Percentiles rank a stretch among this genome's conserved stretches.
These are phyloP conservation scores for Apiospora hydei DNA, from an alignment of 2,329 filamentous ascomycete species.

Conservation along the genomic window DNA sequence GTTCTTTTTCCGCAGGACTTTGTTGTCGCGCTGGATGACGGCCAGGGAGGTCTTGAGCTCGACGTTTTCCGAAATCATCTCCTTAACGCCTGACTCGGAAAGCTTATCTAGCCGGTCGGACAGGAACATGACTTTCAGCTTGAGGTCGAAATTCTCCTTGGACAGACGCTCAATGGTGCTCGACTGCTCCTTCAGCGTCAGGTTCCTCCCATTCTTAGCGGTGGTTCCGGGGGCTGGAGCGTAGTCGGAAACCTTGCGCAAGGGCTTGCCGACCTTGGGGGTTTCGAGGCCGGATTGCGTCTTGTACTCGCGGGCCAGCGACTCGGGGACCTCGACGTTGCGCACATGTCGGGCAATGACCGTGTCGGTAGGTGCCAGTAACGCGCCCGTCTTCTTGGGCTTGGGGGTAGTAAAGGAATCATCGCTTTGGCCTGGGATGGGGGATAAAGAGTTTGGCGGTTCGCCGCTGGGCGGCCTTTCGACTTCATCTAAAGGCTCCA, in stretches of 20 bases:
- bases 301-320: slow-evolving; percentile 84
- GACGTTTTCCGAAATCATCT: slow-evolving; percentile 97
- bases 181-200: slow-evolving; percentile 97
- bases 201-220: slow-evolving; percentile 67
- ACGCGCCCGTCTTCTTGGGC: slow-evolving; percentile 59
- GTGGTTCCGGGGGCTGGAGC: slow-evolving; percentile 61
- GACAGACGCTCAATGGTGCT: slow-evolving; percentile 95
- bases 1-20: slow-evolving; percentile 78
- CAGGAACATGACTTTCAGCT: slow-evolving; percentile 96
- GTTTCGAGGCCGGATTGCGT: slow-evolving; percentile 73
- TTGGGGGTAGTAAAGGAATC: slow-evolving; percentile 74
- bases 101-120: slow-evolving; percentile 92
- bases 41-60: slow-evolving; percentile 91
- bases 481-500: slow-evolving; percentile 59
- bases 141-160: slow-evolving; percentile 98
- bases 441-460: slow-evolving; percentile 38
- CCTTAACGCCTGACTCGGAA: slow-evolving; percentile 94
- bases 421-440: slow-evolving; percentile 39
- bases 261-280: slow-evolving; percentile 43
- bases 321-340: slow-evolving; percentile 90
- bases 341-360: slow-evolving; percentile 87
- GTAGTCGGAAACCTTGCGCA: slow-evolving; percentile 56
- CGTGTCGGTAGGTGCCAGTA: slow-evolving; percentile 80
- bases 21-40: slow-evolving; percentile 90
- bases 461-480: slow-evolving; percentile 46